Evolutionary conservation across 768 basidiomycete species (phyloP).

Genomic region (Steccherinum ochraceum): DNA sequence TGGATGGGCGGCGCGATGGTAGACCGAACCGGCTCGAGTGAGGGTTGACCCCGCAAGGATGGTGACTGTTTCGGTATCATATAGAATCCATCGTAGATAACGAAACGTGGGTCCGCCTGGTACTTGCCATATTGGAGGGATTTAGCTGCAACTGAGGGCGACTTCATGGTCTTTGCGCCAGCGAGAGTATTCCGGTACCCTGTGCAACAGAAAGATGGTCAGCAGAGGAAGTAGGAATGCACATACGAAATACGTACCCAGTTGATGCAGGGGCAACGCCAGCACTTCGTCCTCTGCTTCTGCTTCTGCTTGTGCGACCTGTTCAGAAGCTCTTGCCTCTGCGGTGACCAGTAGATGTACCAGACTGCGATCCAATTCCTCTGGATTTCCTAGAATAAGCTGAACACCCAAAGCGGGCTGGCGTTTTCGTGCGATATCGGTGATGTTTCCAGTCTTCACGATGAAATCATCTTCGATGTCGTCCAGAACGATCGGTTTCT

Average conservation of each 20-base stretch:
- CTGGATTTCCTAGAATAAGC: no score
- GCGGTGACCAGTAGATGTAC: not conserved
- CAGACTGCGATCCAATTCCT: no score
- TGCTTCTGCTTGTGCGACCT: not conserved
- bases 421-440: no score
- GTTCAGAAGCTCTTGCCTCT: no score
- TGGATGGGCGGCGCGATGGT: conserved; percentile 5
- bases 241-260: not conserved
- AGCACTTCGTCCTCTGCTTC: not conserved
- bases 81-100: not conserved
- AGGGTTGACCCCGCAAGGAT: not conserved
- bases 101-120: not conserved
- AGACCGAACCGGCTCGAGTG: no score
- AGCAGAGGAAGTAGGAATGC: not conserved
- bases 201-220: not conserved
- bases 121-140: not conserved
- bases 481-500: no score
- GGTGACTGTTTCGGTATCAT: not conserved
- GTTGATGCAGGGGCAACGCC: not conserved
- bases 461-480: no score
- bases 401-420: no score
- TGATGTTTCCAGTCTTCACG: no score
- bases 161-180: not conserved
- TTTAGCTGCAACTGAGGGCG: no score
- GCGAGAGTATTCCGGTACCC: not conserved